phyloP scores from a whole-genome alignment of 768 basidiomycete genomes.

The Vishniacozyma victoriae region DNA sequence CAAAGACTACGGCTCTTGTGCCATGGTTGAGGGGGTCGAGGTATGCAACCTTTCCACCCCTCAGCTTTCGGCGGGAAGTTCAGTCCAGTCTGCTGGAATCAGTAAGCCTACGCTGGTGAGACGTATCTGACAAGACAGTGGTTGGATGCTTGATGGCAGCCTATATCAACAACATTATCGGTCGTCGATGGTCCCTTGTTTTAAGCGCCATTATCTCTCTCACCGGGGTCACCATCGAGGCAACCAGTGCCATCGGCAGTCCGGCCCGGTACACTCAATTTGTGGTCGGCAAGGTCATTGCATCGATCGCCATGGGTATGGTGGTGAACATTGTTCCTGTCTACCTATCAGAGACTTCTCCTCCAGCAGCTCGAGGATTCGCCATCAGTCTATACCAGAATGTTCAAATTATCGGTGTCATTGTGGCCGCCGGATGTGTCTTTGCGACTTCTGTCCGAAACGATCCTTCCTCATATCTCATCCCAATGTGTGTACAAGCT shows the following conservation, averaged over 20 bases:
- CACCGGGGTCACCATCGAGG: slow-evolving; percentile 22
- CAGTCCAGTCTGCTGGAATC: slow-evolving; percentile 18
- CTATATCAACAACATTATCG: slow-evolving; percentile 10
- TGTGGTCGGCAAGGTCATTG: slow-evolving; percentile 28
- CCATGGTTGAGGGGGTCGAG: slow-evolving; percentile 9
- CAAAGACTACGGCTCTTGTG: slow-evolving; percentile 10
- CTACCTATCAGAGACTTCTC: slow-evolving; percentile 17
- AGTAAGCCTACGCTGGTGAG: slow-evolving; percentile 1
- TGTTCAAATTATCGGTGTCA: slow-evolving; percentile 29
- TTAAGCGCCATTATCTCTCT: slow-evolving; percentile 13
- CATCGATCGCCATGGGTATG: slow-evolving; percentile 20
- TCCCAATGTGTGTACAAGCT: slow-evolving; percentile 20
- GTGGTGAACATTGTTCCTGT: slow-evolving; percentile 20
- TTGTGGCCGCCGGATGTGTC: slow-evolving; percentile 24
- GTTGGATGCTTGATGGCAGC: slow-evolving; percentile 18
- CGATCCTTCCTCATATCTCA: slow-evolving; percentile 11
- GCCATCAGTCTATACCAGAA: slow-evolving; percentile 26
- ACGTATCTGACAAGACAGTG: neutral
- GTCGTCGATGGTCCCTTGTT: slow-evolving; percentile 10
- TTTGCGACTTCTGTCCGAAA: slow-evolving; percentile 11
- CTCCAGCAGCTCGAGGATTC: slow-evolving; percentile 12
- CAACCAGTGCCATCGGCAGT: slow-evolving; percentile 9
- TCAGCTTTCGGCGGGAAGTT: slow-evolving; percentile 11
- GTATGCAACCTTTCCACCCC: slow-evolving; percentile 14
- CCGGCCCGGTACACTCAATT: slow-evolving; percentile 24